phyloP scores from a whole-genome alignment of 108 stramenopile species.

The Schizochytrium sp. region DNA sequence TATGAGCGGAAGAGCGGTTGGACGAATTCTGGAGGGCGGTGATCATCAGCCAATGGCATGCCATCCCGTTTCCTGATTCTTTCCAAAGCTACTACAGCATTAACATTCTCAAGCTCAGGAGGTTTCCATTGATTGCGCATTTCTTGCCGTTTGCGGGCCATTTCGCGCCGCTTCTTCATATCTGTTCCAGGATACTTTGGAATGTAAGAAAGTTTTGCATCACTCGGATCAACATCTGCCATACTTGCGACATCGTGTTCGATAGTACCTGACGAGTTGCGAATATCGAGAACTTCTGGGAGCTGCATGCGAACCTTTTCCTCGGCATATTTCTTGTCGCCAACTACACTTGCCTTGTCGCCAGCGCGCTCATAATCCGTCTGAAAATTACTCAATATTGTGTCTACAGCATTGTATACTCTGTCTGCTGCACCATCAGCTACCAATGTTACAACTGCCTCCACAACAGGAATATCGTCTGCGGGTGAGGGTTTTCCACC shows the following conservation, averaged over 20 bases:
- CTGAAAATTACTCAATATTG: background rate
- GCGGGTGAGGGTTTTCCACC: background rate
- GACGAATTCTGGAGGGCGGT: background rate
- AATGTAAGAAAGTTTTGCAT: constrained; percentile 37
- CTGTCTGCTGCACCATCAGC: background rate
- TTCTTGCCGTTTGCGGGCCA: background rate
- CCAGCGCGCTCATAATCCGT: background rate
- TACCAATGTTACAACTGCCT: background rate
- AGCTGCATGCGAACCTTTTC: background rate
- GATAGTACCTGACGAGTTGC: background rate
- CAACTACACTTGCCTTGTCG: background rate
- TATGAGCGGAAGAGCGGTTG: constrained; percentile 13
- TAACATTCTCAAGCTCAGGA: constrained; percentile 47
- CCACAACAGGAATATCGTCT: background rate
- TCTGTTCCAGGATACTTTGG: constrained; percentile 59
- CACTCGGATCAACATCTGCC: constrained; percentile 25
- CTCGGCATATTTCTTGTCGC: background rate
- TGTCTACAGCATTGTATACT: background rate
- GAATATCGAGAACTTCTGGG: background rate
- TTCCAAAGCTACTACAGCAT: constrained; percentile 1
- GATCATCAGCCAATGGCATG: background rate
- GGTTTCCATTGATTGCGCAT: constrained; percentile 30
- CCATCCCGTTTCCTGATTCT: constrained; percentile 37
- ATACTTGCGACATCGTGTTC: background rate
- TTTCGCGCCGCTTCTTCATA: constrained; percentile 7